Evolutionary conservation across 169 alveolate genomes (phyloP), one percentile per base, ranked within the genome.

Genomic region (Eimeria zaria): DNA sequence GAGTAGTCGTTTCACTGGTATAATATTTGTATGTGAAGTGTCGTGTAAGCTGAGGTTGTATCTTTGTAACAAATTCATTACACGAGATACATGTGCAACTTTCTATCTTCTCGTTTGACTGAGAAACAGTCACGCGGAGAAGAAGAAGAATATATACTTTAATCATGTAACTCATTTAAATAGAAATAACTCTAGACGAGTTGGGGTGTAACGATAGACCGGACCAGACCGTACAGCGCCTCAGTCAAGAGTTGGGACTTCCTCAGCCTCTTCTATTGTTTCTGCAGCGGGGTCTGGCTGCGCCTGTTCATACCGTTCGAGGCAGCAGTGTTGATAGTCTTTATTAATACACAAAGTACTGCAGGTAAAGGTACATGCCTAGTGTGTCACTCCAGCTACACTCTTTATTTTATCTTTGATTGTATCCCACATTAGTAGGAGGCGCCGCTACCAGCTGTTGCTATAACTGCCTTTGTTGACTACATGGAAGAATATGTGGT

Each of bases 241-340:
- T 87, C 93, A 87, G 83, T 87, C 93, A 1, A 87, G 93, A 3
- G 62, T 60, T 11, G 93, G 93, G 16, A 87, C 62, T 30, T 87
- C 93, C 22, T 87, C 93, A 20, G 55, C 80, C 1, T 87, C 93
- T 22, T 87, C 93, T 44, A 36, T 83, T 24, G 67, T 83, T 6
- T 87, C 93, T 14, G 81, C 60, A 18, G 93, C 81, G 33, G 93
- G 64, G 30, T 87, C 93, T 8, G 93, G 83, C 67, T 58, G 58
- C 1, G 83, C 93, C 93, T 87, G 93, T 41, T 33, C 78, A 33
- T 46, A 39, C 27, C 91, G 12, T 5, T 8, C 7, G 58, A 20
- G 9, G 62, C 41, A 39, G 51, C 64, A 76, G 87, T 51, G 33
- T 7, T n/a, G 16, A 22, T n/a, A n/a, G 18, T n/a, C 46, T 39